Conservation (phyloP, 176 grass and related monocot genomes). For the Saccharum officinarum region DNA sequence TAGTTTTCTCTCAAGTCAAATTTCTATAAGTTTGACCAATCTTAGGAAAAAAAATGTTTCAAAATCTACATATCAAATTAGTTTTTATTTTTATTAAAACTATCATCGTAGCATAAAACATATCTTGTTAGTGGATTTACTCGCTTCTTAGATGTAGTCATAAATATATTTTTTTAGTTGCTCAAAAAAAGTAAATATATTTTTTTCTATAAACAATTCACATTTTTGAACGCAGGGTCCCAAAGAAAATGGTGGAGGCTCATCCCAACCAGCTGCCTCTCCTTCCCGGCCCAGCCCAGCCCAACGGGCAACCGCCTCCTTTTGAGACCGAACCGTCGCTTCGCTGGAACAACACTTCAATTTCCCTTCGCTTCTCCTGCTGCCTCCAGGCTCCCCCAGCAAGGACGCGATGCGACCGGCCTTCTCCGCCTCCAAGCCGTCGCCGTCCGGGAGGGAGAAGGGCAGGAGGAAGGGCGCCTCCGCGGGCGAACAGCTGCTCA, state of each 20-base stretch:
- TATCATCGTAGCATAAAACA: no score
- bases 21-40: neutral
- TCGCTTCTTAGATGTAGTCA: no score
- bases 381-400: neutral
- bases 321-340: neutral
- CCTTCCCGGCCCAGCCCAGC: neutral
- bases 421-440: constrained; percentile 10
- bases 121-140: no score
- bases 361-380: neutral
- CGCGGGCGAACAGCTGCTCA: constrained; percentile 27
- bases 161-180: no score
- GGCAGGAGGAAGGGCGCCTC: constrained; percentile 36
- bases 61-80: no score
- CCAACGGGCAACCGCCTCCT: neutral
- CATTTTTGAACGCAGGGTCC: no score
- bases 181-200: no score
- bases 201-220: no score
- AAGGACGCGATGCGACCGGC: constrained; percentile 34
- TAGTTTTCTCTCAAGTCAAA: neutral
- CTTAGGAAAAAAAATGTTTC: no score
- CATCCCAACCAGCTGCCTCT: neutral
- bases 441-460: constrained; percentile 42
- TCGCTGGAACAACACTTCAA: neutral
- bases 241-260: no score
- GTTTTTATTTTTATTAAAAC: no score